phyloP scores from a whole-genome alignment of 140 eudicot species.

The Stevia rebaudiana region DNA sequence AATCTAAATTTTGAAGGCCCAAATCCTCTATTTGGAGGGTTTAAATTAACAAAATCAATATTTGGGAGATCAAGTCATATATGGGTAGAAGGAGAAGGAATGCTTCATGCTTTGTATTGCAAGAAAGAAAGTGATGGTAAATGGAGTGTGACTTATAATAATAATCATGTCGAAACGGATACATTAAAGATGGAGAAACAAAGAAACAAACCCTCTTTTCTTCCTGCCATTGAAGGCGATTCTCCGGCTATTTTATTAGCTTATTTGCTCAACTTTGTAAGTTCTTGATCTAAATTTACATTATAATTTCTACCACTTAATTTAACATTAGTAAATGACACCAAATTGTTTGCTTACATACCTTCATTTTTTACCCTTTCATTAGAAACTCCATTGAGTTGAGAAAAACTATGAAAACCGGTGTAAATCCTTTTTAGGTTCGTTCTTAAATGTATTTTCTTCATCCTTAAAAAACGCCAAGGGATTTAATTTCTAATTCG shows the following conservation, averaged over 20 bases:
- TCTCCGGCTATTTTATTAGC: slow-evolving; percentile 49
- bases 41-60: slow-evolving; percentile 46
- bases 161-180: slow-evolving; percentile 56
- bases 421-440: too few relatives aligned
- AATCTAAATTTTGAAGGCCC: slow-evolving; percentile 37
- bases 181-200: slow-evolving; percentile 47
- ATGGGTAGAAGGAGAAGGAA: slow-evolving; percentile 90
- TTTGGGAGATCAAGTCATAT: slow-evolving; percentile 59
- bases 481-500: too few relatives aligned
- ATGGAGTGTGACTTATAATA: slow-evolving; percentile 46
- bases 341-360: background rate
- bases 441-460: too few relatives aligned
- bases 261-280: slow-evolving; percentile 47
- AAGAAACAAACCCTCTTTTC: slow-evolving; percentile 45
- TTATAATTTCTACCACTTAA: background rate
- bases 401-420: too few relatives aligned
- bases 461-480: too few relatives aligned
- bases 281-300: slow-evolving; percentile 3
- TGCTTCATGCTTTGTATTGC: slow-evolving; percentile 66
- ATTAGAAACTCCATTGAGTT: too few relatives aligned
- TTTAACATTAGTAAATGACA: background rate
- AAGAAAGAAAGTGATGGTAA: slow-evolving; percentile 31
- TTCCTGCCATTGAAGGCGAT: slow-evolving; percentile 71
- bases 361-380: background rate
- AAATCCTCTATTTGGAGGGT: slow-evolving; percentile 66